Percentiles rank a stretch among this genome's conserved stretches.
phyloP scores from a whole-genome alignment of 2,329 filamentous ascomycete genomes.

The Colletotrichum kahawae region DNA sequence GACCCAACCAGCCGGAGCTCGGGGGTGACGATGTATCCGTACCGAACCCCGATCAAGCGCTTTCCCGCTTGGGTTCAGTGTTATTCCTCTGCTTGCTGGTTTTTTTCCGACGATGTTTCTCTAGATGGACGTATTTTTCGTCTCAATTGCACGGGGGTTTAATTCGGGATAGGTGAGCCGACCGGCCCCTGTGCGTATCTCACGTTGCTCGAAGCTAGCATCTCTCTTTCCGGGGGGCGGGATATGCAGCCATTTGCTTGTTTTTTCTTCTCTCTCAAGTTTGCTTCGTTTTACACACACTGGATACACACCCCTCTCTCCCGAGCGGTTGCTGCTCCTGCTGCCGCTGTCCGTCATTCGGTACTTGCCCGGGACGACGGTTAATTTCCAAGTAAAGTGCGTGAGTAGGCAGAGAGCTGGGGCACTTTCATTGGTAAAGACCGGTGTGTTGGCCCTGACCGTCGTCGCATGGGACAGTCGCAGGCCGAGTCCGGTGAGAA shows the following conservation, averaged over 20 bases:
- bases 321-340: neutral
- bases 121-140: neutral
- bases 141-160: neutral
- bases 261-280: neutral
- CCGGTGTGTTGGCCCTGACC: neutral
- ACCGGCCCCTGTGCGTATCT: conserved; percentile 10
- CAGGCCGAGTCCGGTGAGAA: neutral
- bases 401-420: neutral
- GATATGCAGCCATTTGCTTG: neutral
- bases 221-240: neutral
- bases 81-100: neutral
- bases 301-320: neutral
- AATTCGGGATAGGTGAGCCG: neutral
- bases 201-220: neutral
- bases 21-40: neutral
- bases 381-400: too few relatives aligned
- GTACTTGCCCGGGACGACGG: neutral
- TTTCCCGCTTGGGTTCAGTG: neutral
- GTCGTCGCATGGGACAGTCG: neutral
- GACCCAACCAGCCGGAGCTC: conserved; percentile 1
- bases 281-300: neutral
- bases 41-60: neutral
- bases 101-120: neutral
- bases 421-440: neutral
- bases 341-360: neutral